Base-by-base conservation (phyloP, 805 yeast genomes). In the Hanseniaspora taiwanica region DNA sequence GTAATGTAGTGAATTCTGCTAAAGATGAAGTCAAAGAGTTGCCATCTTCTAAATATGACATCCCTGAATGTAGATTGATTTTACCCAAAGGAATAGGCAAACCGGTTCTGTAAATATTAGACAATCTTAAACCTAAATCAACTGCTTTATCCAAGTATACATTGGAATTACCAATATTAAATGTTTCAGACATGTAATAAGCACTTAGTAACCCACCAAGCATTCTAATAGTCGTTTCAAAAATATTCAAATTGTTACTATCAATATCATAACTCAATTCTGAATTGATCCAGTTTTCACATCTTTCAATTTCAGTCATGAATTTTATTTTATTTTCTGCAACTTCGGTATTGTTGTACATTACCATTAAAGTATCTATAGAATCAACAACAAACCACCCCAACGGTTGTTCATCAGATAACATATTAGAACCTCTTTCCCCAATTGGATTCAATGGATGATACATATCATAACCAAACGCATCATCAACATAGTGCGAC, bases 301-400 rank as follows among this genome's bases (percentile, higher is more conserved):
- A 87, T 21, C 72, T 67, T 27, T 56, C 59, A 24, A 81, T 63
- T 51, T 82, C 86, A 8, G 72, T 76, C 6, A 69, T 59, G 21
- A 72, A 54, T 3, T 54, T 54, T 12, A 37, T 31, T 19, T 43
- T 49, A 29, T 48, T 37, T 3, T 21, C 31, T 9, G 14, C 4
- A n/a, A 38, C 29, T 14, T 35, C 35, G 3, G 58, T 49, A 19
- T 45, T 40, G 35, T 75, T 69, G 40, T 70, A 80, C 94, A 86
- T 85, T 18, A 86, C 44, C 63, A 76, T 68, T 65, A 87, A 59
- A 0, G 96, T 81, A 52, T 87, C 96, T 39, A 87, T 60, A 1
- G 89, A 70, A 57, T 86, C 96, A 4, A 87, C 91, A 51, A 86
- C 78, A 54, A 86, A 81, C 95, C 96, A 86, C 1, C 96, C 96